Base-by-base conservation (phyloP, 2,329 filamentous ascomycete genomes). In the Thelonectria rubi region DNA sequence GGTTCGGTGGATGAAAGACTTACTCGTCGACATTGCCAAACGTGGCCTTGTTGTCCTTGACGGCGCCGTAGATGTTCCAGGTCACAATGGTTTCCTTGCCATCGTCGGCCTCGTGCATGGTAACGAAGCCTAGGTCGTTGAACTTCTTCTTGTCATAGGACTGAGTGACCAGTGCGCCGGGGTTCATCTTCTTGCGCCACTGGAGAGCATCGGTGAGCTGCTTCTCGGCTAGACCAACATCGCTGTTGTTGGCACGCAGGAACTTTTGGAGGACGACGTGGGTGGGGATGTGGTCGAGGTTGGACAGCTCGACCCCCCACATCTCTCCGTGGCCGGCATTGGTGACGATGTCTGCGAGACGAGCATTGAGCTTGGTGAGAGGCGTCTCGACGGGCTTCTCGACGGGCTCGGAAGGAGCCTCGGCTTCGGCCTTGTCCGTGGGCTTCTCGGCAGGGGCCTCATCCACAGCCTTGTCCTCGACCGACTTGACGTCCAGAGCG, bases 1-100 rank as follows among this genome's bases (percentile, higher is more conserved):
- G 5, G 3, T 24, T 24, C 7, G 21, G 21, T 7, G 5, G 17
- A 11, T n/a, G n/a, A 30, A 12, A 24, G 14, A 83, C 90, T 76
- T 80, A 97, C 92, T 91, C 91, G 24, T 93, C 83, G 6, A 93
- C 80, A 72, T 95, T 85, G 4, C 91, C 92, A 80, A 97, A 97
- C 0, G 93, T 96, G 66, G 91, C 86, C 64, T 93, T 88, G 70
- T 91, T 87, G 69, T 92, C 86, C 83, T 95, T 95, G 65, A 94
- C 91, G 39, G 88, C 87, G 14, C 94, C 94, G 74, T 98, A 97
- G 72, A 97, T 89, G 76, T 97, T 97, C 90, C 94, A 97, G 2
- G 92, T 95, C 50, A 94, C 89, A 58, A 97, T 74, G 17, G 71
- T 84, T 75, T 89, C 86, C 70, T 86, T 81, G 61, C 79, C 78